A percentile compares a stretch with the other conserved stretches of the same genome.
Evolutionary conservation across 805 yeast species (phyloP).

Genomic region (Millerozyma acaciae): DNA sequence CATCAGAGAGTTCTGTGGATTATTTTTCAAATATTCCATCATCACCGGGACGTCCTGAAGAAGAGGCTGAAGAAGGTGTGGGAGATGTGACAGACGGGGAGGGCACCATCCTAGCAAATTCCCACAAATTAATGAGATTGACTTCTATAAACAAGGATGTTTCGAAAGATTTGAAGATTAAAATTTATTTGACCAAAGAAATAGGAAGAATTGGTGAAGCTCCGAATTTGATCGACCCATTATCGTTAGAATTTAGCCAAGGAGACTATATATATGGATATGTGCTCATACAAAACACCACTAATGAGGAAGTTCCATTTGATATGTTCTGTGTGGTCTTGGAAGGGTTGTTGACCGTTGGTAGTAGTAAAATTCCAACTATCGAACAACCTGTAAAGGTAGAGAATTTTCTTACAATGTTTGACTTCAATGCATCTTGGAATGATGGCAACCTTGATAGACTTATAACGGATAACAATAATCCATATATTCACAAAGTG

Average conservation of each 20-base stretch:
- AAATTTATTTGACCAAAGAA: constrained; percentile 30
- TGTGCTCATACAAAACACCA: constrained; percentile 27
- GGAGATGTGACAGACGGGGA: constrained; percentile 24
- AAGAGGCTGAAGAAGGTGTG: constrained; percentile 8
- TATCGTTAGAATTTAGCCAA: constrained; percentile 28
- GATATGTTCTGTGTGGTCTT: constrained; percentile 38
- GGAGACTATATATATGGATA: constrained; percentile 37
- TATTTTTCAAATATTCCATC: constrained; percentile 16
- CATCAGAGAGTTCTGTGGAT: constrained; percentile 13
- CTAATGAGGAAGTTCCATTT: constrained; percentile 27
- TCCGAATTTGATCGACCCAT: constrained; percentile 30
- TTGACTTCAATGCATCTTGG: constrained; percentile 42
- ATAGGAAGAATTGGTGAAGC: constrained; percentile 30
- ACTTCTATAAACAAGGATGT: constrained; percentile 25
- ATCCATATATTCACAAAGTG: constrained; percentile 23
- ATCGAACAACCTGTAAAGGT: constrained; percentile 18
- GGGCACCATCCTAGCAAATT: constrained; percentile 34
- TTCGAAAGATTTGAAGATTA: constrained; percentile 23
- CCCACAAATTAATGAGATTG: constrained; percentile 29
- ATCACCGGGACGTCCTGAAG: constrained; percentile 9
- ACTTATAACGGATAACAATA: constrained; percentile 25
- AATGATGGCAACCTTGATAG: constrained; percentile 31
- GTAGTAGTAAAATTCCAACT: constrained; percentile 15
- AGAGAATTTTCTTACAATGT: constrained; percentile 33
- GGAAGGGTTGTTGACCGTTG: constrained; percentile 31